These are phyloP conservation scores for Phytophthora nicotianae DNA, from an alignment of 352 stramenopile genomes.

Conservation along the genomic window DNA sequence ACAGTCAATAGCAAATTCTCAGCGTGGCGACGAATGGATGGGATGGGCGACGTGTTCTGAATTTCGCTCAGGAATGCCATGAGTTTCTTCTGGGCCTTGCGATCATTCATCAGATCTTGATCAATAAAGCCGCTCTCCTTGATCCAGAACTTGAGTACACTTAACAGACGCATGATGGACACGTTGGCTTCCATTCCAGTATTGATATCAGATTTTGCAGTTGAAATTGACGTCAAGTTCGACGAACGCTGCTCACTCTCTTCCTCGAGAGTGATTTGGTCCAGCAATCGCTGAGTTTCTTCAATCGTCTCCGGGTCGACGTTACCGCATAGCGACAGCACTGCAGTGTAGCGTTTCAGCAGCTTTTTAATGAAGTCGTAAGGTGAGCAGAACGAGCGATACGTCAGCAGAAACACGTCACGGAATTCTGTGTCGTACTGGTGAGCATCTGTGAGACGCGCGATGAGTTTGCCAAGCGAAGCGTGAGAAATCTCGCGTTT, in stretches of 20 bases:
- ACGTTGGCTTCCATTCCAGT: slow-evolving; percentile 82
- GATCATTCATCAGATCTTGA: slow-evolving; percentile 68
- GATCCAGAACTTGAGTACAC: slow-evolving; percentile 90
- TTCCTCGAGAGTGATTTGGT: slow-evolving; percentile 74
- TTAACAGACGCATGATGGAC: slow-evolving; percentile 87
- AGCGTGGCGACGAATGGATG: slow-evolving; percentile 77
- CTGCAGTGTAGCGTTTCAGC: slow-evolving; percentile 83
- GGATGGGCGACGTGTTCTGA: slow-evolving; percentile 71
- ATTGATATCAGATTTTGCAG: slow-evolving; percentile 78
- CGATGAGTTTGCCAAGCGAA: slow-evolving; percentile 83
- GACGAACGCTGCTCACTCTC: slow-evolving; percentile 52
- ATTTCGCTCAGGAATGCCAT: slow-evolving; percentile 78
- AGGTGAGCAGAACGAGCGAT: slow-evolving; percentile 76
- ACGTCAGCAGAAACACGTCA: slow-evolving; percentile 86
- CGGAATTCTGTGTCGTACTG: slow-evolving; percentile 89
- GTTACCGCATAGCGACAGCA: slow-evolving; percentile 59
- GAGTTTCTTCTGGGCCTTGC: slow-evolving; percentile 77
- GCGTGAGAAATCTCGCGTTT: slow-evolving; percentile 88
- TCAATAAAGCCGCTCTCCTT: slow-evolving; percentile 88
- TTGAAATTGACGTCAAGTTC: slow-evolving; percentile 69
- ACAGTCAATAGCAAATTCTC: slow-evolving; percentile 74
- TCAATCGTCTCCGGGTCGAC: slow-evolving; percentile 57
- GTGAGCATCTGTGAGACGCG: slow-evolving; percentile 82
- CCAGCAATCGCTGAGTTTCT: slow-evolving; percentile 66
- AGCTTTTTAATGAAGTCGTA: slow-evolving; percentile 91